Base-by-base conservation (phyloP, 768 basidiomycete genomes). In the Lanmaoa pseudosensibilis region DNA sequence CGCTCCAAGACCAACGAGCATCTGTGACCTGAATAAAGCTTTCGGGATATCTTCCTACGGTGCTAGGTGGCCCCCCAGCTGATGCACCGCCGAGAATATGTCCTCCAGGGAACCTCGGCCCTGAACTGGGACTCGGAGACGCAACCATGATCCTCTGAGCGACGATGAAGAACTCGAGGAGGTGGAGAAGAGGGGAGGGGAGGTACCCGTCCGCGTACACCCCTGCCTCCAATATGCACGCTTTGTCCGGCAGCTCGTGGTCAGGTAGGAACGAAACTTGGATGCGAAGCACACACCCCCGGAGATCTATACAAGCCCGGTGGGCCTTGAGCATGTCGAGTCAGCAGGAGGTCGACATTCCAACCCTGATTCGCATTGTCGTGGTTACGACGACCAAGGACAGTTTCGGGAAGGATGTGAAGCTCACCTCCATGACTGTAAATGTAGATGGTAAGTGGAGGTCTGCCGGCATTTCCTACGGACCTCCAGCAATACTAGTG, bases 241-340 rank as follows among this genome's bases (percentile, higher is more conserved):
- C 90, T 66, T 89, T 88, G 11, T 87, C 86, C 1, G 95, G 96
- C 5, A 99, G 80, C 73, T 98, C 92, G 71, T 99, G 97, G 74
- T 99, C 97, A 2, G 92, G 72, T 5, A 99, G 77, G 79, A 99
- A 99, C 18, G 74, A 73, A 10, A 99, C 87, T 72, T 94, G 91
- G 48, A 99, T 98, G n/a, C 93, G 83, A 21, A 99, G 84, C 12
- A 90, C 90, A 61, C 86, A 84, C 71, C 92, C 93, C 63, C 87
- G 80, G 23, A 99, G 83, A 73, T 99, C 97, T 70, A 99, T 98
- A 67, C 87, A 91, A 6, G 94, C 96, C 68, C 96, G 94, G 70
- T 98, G 92, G 0, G 94, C 91, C 73, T 94, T 98, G 58, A 98
- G 84, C 97, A 98, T 98, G 79, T 99, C 97, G n/a, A 99, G 81